Percentiles rank a stretch among this genome's conserved stretches.
Conservation (phyloP, 345 rosid species). For the rapeseed (Brassica napus) region Da-Ae NC_063444.1:9644501-9645000, state of each 20-base stretch:
- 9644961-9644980: conserved; percentile 71
- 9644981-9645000: conserved; percentile 62
- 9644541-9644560: conserved; percentile 51
- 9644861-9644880: not conserved
- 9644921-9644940: conserved; percentile 72
- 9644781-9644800: conserved; percentile 92
- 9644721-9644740: conserved; percentile 8
- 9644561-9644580: conserved; percentile 8
- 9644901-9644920: not conserved
- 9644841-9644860: conserved; percentile 51
- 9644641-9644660: conserved; percentile 85
- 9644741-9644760: conserved; percentile 54
- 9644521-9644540: conserved; percentile 38
- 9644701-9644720: not conserved
- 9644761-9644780: conserved; percentile 84
- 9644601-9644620: conserved; percentile 47
- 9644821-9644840: conserved; percentile 88
- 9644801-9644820: conserved; percentile 82
- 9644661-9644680: conserved; percentile 96
- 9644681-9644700: not conserved
- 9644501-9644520: conserved; percentile 67
- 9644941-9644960: conserved; percentile 86
- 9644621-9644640: conserved; percentile 85
- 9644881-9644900: not conserved
- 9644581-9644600: conserved; percentile 8